Conservation (phyloP, 805 yeast genomes). For the Metschnikowia colocasiae region DNA sequence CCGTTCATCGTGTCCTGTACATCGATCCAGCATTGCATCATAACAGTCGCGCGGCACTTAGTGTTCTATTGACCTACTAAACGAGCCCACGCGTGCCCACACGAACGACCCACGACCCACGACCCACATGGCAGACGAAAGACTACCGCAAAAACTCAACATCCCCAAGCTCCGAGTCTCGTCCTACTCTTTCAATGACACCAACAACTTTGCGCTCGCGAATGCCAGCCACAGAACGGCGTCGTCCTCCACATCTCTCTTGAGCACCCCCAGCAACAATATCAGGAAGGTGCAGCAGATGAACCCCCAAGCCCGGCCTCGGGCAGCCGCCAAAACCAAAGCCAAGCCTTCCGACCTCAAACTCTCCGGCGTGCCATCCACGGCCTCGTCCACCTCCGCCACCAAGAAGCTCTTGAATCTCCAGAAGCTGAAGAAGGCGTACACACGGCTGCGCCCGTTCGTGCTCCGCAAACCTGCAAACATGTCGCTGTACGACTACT, state of each 20-base stretch:
- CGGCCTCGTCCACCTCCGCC: conserved; percentile 25
- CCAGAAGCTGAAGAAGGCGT: conserved; percentile 34
- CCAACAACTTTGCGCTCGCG: conserved; percentile 10
- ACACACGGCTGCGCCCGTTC: conserved; percentile 19
- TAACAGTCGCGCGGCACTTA: background rate
- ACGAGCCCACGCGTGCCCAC: too few relatives aligned
- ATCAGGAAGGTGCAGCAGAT: conserved; percentile 32
- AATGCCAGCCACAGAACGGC: conserved; percentile 30
- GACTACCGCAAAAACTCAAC: conserved; percentile 7
- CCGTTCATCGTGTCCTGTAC: too few relatives aligned
- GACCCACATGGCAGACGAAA: conserved; percentile 14
- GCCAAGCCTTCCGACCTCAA: conserved; percentile 8
- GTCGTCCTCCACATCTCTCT: conserved; percentile 36
- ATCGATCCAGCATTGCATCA: background rate
- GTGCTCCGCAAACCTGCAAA: conserved; percentile 32
- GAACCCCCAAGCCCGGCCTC: conserved; percentile 13
- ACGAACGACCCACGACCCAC: background rate
- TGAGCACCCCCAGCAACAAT: conserved; percentile 42
- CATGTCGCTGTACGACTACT: conserved; percentile 34
- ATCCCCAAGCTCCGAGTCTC: conserved; percentile 17
- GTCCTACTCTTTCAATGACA: conserved; percentile 14
- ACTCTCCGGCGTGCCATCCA: conserved; percentile 8
- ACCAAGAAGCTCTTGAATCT: conserved; percentile 37
- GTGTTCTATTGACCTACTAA: too few relatives aligned
- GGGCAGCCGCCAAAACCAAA: conserved; percentile 1